A percentile compares a stretch with the other conserved stretches of the same genome.
phyloP scores from a whole-genome alignment of 2,329 filamentous ascomycete genomes.

The Epichloe brachyelytri region DNA sequence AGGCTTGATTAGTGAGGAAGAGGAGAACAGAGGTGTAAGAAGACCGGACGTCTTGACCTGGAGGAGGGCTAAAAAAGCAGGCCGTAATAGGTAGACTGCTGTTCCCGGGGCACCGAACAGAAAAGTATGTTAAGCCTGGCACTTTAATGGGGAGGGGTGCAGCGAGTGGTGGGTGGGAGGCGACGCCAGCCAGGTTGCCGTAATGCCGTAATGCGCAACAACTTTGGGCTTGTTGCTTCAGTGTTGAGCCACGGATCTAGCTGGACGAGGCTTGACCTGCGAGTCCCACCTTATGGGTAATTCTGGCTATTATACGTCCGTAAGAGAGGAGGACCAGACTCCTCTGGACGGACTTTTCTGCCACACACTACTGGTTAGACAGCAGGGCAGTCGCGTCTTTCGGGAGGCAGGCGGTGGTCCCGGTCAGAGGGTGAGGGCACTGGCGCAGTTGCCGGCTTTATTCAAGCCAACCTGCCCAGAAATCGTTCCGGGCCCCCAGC shows the following conservation, averaged over 20 bases:
- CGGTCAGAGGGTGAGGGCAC: neutral
- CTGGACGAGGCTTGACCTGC: neutral
- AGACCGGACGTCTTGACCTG: constrained; percentile 1
- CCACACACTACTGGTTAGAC: neutral
- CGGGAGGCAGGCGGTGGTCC: neutral
- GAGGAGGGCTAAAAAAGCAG: constrained; percentile 6
- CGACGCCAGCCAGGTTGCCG: neutral
- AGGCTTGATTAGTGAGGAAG: constrained; percentile 1
- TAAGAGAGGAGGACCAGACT: neutral
- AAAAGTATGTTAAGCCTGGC: constrained; percentile 2
- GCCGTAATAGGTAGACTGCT: constrained; percentile 1
- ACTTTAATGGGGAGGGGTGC: constrained; percentile 3
- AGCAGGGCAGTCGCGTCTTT: neutral
- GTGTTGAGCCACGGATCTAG: neutral
- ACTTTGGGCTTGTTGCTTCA: neutral
- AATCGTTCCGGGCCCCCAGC: neutral
- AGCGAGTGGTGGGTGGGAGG: neutral
- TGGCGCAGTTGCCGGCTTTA: neutral
- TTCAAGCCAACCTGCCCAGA: neutral
- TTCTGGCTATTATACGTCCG: no score
- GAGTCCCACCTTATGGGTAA: neutral
- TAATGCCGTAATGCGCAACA: neutral
- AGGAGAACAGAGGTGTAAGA: constrained; percentile 4
- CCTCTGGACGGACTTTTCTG: neutral
- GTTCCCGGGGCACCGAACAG: constrained; percentile 7